phyloP scores from a whole-genome alignment of 441 rosid genomes.

The Heliophila coronopifolia region DNA sequence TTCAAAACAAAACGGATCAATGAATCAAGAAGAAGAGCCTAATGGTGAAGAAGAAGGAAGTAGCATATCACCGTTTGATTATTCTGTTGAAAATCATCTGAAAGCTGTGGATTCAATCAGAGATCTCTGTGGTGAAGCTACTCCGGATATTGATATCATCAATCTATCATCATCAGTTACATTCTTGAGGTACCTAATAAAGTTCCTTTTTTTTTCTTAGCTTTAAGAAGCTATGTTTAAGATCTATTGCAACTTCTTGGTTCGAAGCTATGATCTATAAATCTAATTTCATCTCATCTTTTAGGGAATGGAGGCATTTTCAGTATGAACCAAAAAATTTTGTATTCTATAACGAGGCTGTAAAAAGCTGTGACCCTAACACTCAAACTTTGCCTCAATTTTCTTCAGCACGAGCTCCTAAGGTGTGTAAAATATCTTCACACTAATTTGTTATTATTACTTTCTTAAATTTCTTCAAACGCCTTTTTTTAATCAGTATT shows the following conservation, averaged over 20 bases:
- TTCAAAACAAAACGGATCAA: background rate
- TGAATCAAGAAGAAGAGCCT: slow-evolving; percentile 21
- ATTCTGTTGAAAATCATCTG: slow-evolving; percentile 56
- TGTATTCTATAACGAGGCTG: slow-evolving; percentile 45
- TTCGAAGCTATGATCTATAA: too few relatives aligned
- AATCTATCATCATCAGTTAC: slow-evolving; percentile 51
- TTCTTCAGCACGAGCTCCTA: slow-evolving; percentile 70
- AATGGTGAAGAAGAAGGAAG: slow-evolving; percentile 24
- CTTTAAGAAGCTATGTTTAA: too few relatives aligned
- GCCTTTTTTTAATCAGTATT: slow-evolving; percentile 5
- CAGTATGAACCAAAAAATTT: slow-evolving; percentile 42
- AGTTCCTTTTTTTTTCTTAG: too few relatives aligned
- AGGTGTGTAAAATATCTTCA: slow-evolving; percentile 35
- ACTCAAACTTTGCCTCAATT: slow-evolving; percentile 52
- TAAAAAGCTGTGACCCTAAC: slow-evolving; percentile 19
- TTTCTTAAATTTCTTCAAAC: background rate
- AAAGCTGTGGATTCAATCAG: slow-evolving; percentile 45
- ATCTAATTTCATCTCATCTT: too few relatives aligned
- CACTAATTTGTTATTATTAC: background rate
- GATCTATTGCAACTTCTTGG: too few relatives aligned
- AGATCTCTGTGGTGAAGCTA: slow-evolving; percentile 49
- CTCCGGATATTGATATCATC: slow-evolving; percentile 21
- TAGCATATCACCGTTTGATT: slow-evolving; percentile 53
- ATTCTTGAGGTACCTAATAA: slow-evolving; percentile 46
- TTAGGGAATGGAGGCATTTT: slow-evolving; percentile 67